Evolutionary conservation across 371 early-diverging fungal species (phyloP), one percentile per base, ranked within the genome.

Genomic region (Mortierella sp.): DNA sequence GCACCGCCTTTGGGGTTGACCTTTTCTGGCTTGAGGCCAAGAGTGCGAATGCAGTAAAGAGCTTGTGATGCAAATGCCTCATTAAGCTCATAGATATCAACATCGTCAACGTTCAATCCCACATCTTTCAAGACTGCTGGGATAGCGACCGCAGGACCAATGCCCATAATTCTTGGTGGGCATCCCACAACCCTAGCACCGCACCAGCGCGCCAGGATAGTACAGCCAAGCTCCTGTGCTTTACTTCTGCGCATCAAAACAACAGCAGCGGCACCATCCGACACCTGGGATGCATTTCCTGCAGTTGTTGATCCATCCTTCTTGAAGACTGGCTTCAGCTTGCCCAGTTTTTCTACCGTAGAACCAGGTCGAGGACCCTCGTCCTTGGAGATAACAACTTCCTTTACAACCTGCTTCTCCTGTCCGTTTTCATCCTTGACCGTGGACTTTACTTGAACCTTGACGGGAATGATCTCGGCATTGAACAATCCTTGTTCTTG

Each of bases 1-100:
- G 99, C 97, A 63, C 99, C 99, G 74, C 99, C 99, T 88, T 93
- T 98, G 61, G 96, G 97, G 87, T 99, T 99, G 76, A 98, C 97
- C 91, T 95, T 98, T 61, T 92, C 91, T 68, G 88, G 62, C 48
- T 91, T 90, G 74, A 99, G 91, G n/a, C 92, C 91, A 43, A 99
- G 90, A 84, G 95, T 94, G 78, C 96, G 92, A 52, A 96, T 90
- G 72, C 93, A 95, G 91, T 96, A 98, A 50, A 97, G 91, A 13
- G 97, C 95, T 86, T 98, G 98, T 63, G 98, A 97, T 32, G 99
- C 98, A 87, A 99, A 98, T 19, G 99, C 99, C 85, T 98, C 99
- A 86, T 98, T 99, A 84, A 97, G 93, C 84, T 96, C 96, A 68
- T 87, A 91, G 38, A 95, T 85, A 67, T 93, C 94, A 28, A 98